phyloP scores from a whole-genome alignment of 768 basidiomycete genomes.

The Lyophyllum atratum region DNA sequence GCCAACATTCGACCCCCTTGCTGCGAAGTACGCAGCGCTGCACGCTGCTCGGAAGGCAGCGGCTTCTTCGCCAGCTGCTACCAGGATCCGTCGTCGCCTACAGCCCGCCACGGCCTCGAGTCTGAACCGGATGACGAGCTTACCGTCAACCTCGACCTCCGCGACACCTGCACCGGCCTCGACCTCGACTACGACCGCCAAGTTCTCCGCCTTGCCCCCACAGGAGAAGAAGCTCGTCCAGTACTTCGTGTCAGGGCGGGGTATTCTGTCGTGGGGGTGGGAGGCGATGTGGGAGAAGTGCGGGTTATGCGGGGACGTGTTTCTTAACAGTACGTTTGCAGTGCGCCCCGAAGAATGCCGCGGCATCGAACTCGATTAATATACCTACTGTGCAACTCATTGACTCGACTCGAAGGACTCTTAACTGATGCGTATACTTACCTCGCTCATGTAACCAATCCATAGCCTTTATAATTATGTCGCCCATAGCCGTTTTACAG shows the following conservation, averaged over 20 bases:
- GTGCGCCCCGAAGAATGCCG: background rate
- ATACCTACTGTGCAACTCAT: background rate
- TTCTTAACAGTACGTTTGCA: background rate
- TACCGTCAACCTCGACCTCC: background rate
- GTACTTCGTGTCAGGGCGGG: background rate
- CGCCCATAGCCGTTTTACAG: too few species aligned
- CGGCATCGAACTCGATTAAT: background rate
- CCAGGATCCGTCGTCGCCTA: background rate
- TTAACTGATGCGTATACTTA: background rate
- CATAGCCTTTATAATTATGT: too few species aligned
- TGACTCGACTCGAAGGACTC: background rate
- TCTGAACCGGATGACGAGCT: background rate
- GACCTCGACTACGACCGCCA: background rate
- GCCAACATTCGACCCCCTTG: background rate
- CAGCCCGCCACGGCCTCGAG: background rate
- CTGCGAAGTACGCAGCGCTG: background rate
- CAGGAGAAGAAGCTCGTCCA: background rate
- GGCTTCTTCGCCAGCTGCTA: background rate
- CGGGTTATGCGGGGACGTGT: background rate
- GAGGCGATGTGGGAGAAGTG: background rate
- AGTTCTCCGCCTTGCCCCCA: background rate
- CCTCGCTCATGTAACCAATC: too few species aligned
- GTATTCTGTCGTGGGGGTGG: background rate
- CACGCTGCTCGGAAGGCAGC: background rate
- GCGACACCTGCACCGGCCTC: background rate